Conservation (phyloP, 768 basidiomycete genomes). For the Dioszegia hungarica region DNA sequence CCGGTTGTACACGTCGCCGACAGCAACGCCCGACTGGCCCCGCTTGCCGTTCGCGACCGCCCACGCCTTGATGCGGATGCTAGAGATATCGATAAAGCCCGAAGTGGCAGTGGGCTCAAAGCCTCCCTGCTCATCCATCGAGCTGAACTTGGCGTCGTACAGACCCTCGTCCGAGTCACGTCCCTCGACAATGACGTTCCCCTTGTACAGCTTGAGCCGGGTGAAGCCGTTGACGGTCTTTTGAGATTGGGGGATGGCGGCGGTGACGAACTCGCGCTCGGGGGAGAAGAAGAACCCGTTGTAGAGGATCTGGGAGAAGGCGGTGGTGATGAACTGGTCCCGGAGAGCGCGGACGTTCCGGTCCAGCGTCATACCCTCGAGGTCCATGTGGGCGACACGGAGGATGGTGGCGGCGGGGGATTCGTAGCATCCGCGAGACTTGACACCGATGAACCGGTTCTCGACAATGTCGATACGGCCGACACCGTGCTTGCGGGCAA, state of each 20-base stretch:
- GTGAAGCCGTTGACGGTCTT: conserved; percentile 93
- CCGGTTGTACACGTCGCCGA: conserved; percentile 67
- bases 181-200: conserved; percentile 90
- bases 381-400: conserved; percentile 87
- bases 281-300: conserved; percentile 99
- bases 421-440: conserved; percentile 99
- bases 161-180: conserved; percentile 81
- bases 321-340: conserved; percentile 90
- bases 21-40: conserved; percentile 70
- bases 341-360: conserved; percentile 90
- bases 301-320: conserved; percentile 85
- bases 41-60: conserved; percentile 55
- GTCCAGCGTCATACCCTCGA: conserved; percentile 97
- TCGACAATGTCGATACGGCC: conserved; percentile 98
- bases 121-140: conserved; percentile 98
- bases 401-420: conserved; percentile 94
- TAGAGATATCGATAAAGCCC: conserved; percentile 95
- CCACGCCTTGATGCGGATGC: conserved; percentile 95
- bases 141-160: conserved; percentile 90
- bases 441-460: conserved; percentile 99
- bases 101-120: conserved; percentile 94
- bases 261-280: conserved; percentile 89
- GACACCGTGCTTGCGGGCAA: conserved; percentile 90
- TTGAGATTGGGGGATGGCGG: conserved; percentile 87
- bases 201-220: conserved; percentile 87